Evolutionary conservation across 2,329 filamentous ascomycete species (phyloP), one percentile per base, ranked within the genome.

Genomic region (Verticillium zaregamsianum): DNA sequence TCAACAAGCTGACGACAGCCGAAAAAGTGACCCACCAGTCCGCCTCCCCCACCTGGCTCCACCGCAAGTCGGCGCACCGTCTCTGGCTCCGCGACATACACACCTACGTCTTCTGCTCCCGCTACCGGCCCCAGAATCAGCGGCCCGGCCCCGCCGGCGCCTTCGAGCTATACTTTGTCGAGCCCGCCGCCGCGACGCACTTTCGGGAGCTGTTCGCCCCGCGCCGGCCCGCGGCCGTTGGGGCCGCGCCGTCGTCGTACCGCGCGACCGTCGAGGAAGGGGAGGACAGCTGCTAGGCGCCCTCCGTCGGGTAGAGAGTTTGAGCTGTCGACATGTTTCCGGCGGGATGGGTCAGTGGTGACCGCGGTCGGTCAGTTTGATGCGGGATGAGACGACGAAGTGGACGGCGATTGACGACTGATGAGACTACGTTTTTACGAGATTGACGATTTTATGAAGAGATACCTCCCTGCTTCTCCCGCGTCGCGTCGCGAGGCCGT

Each of bases 101-200:
- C 61, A 78, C 84, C 0, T 87, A 86, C 68, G 80, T 87, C 8
- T 88, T 88, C 69, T 85, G 80, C 67, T 73, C 80, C n/a, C 72
- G 77, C 1, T 88, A 88, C 66, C 77, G 78, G 8, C 79, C 84
- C 63, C 77, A 80, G 60, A 76, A 77, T 56, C 82, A 85, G 72
- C 80, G 84, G 5, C 79, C 78, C 58, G 81, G 79, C 55, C 76
- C 73, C 55, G 68, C 72, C 2, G 79, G 80, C 6, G 77, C 78
- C 1, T 86, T 85, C 62, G 80, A 86, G 69, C 77, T 86, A 12
- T 68, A 76, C 31, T 86, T 86, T 67, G 69, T 75, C 32, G 76
- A 70, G 37, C 77, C 78, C 49, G 72, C 78, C 68, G 80, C 72
- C 1, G 73, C 76, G 11, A 66, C 69, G 28, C 68, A 70, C 17